These are phyloP conservation scores for Dissoconium aciculare DNA, from an alignment of 2,329 filamentous ascomycete genomes.

Conservation along the genomic window DNA sequence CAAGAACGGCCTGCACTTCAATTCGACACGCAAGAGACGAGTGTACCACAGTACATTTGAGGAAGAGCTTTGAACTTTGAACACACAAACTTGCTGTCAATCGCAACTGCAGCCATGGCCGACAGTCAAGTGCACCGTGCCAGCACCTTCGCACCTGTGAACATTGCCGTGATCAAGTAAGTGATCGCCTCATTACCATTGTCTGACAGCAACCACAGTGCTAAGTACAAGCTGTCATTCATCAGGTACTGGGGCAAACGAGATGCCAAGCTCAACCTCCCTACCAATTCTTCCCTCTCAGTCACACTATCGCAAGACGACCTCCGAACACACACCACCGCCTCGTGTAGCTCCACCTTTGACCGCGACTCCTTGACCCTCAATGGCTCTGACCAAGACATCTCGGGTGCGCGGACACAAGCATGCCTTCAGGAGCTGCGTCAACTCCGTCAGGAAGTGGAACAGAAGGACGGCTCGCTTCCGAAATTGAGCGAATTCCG, in stretches of 20 bases:
- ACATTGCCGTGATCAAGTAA: slow-evolving; percentile 96
- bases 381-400: slow-evolving; percentile 69
- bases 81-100: no score
- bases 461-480: slow-evolving; percentile 55
- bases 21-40: no score
- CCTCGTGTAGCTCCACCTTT: slow-evolving; percentile 69
- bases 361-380: slow-evolving; percentile 59
- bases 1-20: no score
- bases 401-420: slow-evolving; percentile 79
- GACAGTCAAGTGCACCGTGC: slow-evolving; percentile 58
- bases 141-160: slow-evolving; percentile 91
- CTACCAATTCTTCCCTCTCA: slow-evolving; percentile 93
- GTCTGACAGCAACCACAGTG: slow-evolving; percentile 9
- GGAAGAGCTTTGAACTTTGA: no score
- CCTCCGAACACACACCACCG: slow-evolving; percentile 88
- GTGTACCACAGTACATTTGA: no score
- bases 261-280: slow-evolving; percentile 71
- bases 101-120: no score
- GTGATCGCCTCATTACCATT: slow-evolving; percentile 11
- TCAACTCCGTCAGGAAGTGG: slow-evolving; percentile 58
- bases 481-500: slow-evolving; percentile 65
- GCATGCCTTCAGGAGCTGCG: slow-evolving; percentile 84
- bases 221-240: slow-evolving; percentile 1
- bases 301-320: slow-evolving; percentile 91
- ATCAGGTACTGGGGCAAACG: slow-evolving; percentile 88